Evolutionary conservation across 805 yeast species (phyloP).

Genomic region (Osmozyma mogii): DNA sequence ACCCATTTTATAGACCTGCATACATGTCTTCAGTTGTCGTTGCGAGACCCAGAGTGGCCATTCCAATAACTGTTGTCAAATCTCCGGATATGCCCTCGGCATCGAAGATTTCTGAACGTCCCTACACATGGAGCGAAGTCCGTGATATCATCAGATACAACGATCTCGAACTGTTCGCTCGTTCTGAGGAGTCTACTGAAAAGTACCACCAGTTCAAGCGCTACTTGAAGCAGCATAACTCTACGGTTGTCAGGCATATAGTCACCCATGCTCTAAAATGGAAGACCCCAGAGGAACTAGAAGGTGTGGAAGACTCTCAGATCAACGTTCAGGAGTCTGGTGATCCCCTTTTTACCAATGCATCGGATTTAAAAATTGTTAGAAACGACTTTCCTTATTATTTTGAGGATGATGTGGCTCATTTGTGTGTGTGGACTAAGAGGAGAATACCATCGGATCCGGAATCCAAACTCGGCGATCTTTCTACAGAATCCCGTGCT

Average conservation of each 20-base stretch:
- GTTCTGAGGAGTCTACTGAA: conserved; percentile 38
- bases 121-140: conserved; percentile 42
- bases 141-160: conserved; percentile 30
- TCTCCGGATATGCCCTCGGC: conserved; percentile 32
- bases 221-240: conserved; percentile 21
- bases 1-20: too few species aligned
- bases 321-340: conserved; percentile 20
- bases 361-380: conserved; percentile 38
- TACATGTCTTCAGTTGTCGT: too few species aligned
- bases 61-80: too few species aligned
- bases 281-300: conserved; percentile 27
- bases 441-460: conserved; percentile 46
- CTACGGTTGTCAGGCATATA: conserved; percentile 42
- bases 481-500: conserved; percentile 33
- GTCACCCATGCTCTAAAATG: conserved; percentile 43
- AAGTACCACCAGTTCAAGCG: conserved; percentile 41
- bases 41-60: too few species aligned
- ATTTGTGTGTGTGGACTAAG: conserved; percentile 65
- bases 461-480: conserved; percentile 42
- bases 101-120: conserved; percentile 24
- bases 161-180: conserved; percentile 39
- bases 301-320: conserved; percentile 10
- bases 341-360: conserved; percentile 32
- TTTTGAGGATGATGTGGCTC: conserved; percentile 43
- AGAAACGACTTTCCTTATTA: conserved; percentile 63